Percentiles rank a stretch among this genome's conserved stretches.
These are phyloP conservation scores for Geotrichum bryndzae DNA, from an alignment of 1,139 yeast genomes.

Conservation along the genomic window DNA sequence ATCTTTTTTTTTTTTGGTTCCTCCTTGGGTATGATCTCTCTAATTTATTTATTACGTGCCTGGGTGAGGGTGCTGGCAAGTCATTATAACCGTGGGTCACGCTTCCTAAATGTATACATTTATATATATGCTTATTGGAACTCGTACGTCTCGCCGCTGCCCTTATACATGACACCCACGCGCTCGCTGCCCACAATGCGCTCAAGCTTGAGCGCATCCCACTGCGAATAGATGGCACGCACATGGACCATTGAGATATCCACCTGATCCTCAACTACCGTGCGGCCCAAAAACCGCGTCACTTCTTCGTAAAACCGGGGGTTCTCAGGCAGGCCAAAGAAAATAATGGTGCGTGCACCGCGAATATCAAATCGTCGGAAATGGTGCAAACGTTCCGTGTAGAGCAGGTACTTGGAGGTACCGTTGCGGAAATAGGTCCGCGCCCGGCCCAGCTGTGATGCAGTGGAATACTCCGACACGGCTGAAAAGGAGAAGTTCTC, in stretches of 20 bases:
- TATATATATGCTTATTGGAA: constrained; percentile 35
- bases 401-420: constrained; percentile 63
- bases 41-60: not conserved
- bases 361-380: constrained; percentile 76
- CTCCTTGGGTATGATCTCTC: not conserved
- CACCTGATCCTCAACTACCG: constrained; percentile 35
- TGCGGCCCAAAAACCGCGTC: constrained; percentile 44
- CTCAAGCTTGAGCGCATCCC: constrained; percentile 78
- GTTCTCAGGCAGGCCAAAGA: constrained; percentile 81
- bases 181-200: constrained; percentile 78
- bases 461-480: constrained; percentile 74
- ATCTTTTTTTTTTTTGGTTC: not conserved
- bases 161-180: constrained; percentile 63
- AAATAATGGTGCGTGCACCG: constrained; percentile 79
- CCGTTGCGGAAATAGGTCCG: constrained; percentile 64
- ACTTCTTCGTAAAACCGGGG: constrained; percentile 79
- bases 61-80: not conserved
- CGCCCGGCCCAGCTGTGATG: constrained; percentile 61
- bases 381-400: constrained; percentile 91
- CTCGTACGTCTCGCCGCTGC: constrained; percentile 67
- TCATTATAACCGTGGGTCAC: not conserved
- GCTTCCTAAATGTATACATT: constrained; percentile 24
- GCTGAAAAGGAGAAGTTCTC: constrained; percentile 46
- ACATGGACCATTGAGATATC: constrained; percentile 56
- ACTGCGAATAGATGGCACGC: constrained; percentile 62